Percentiles rank a stretch among this genome's conserved stretches.
Evolutionary conservation across 306 rosid genomes (phyloP).

Genomic region (Luffa aegyptiaca): DNA sequence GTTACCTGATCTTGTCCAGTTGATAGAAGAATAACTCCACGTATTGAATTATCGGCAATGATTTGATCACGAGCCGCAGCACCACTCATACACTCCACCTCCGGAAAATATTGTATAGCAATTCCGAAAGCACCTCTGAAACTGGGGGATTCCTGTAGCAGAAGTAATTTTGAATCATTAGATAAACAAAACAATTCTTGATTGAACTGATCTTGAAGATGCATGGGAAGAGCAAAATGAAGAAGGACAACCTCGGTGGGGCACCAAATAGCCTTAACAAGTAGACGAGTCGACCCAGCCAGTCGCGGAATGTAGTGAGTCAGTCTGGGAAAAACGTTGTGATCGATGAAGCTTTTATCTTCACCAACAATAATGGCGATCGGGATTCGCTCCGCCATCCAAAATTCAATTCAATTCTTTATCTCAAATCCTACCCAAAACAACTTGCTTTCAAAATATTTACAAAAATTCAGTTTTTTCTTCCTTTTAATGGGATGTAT

Average conservation of each 20-base stretch:
- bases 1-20: constrained; percentile 83
- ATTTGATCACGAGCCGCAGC: constrained; percentile 60
- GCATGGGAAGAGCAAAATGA: not conserved
- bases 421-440: too few relatives aligned
- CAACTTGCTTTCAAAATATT: too few relatives aligned
- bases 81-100: constrained; percentile 59
- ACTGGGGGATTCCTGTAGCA: not conserved
- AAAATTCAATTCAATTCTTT: not conserved
- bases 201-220: not conserved
- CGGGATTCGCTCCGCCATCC: constrained; percentile 37
- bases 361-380: constrained; percentile 76
- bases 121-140: constrained; percentile 39
- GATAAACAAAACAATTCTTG: too few relatives aligned
- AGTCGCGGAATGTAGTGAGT: constrained; percentile 72
- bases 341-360: not conserved
- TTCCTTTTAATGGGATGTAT: too few relatives aligned
- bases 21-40: constrained; percentile 71
- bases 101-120: constrained; percentile 43
- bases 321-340: too few relatives aligned
- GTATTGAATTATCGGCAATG: constrained; percentile 38
- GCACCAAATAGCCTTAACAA: constrained; percentile 78
- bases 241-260: constrained; percentile 45
- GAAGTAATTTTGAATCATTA: too few relatives aligned
- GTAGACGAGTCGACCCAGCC: constrained; percentile 50
- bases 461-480: too few relatives aligned